Evolutionary conservation across 2,329 filamentous ascomycete genomes (phyloP), one percentile per base, ranked within the genome.

Genomic region (Peltaster fructicola): DNA sequence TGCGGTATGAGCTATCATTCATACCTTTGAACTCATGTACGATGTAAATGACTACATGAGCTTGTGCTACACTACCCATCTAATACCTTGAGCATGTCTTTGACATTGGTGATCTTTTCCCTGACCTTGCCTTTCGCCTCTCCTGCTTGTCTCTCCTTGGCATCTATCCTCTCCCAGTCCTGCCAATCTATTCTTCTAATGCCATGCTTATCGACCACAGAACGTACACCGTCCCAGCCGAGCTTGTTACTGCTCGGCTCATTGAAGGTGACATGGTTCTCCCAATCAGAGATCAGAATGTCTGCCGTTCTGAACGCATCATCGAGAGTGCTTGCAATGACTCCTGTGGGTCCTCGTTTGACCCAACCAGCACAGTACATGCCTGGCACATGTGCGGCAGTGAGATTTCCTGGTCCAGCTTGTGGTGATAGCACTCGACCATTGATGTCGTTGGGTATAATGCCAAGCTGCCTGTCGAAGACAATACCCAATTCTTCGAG

Each of bases 341-440:
- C 84, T 3, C 88, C 88, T 0, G 82, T 93, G 0, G 88, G 85
- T 0, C 88, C 88, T 17, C 76, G 68, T 56, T 95, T 95, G 7
- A 93, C 82, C 88, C 88, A 98, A 1, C 88, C 88, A 9, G 85
- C 78, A 36, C 82, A 91, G 53, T 98, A 98, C 14, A 92, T 51
- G 0, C 85, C 81, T 0, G 73, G 68, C 0, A 77, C 42, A 47
- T 66, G 44, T 36, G 57, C 41, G 32, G 61, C 52, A 36, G 57
- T 39, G 25, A 59, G 40, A 30, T 49, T 35, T 37, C 49, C 34
- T 38, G 56, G 41, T 40, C 57, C 27, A 48, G 48, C 30, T 4
- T 37, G 29, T 3, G 53, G 53, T 9, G 46, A 49, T 3, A 68
- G 55, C 11, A 90, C 68, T 24, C 88, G 70, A 1, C 88, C 88